Conservation (phyloP, 352 stramenopile genomes). For the Blastocystis hominis region DNA sequence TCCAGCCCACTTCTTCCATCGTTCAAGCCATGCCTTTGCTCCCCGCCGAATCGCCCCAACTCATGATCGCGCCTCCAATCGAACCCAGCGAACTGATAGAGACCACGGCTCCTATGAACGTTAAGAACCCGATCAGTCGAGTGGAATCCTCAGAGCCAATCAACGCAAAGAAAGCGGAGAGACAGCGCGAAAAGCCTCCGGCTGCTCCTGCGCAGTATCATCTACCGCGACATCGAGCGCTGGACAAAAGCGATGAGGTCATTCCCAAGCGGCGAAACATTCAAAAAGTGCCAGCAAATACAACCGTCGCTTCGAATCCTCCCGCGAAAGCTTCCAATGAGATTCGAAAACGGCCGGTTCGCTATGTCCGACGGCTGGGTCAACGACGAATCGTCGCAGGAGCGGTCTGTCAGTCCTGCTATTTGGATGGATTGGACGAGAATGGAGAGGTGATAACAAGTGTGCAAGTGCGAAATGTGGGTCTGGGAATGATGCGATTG, state of each 20-base stretch:
- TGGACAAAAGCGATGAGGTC: not conserved
- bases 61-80: not conserved
- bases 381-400: not conserved
- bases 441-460: not conserved
- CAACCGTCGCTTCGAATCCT: not conserved
- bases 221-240: not conserved
- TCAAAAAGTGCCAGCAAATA: not conserved
- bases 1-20: not conserved
- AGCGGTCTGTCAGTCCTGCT: not conserved
- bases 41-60: not conserved
- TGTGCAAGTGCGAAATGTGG: slow-evolving; percentile 12
- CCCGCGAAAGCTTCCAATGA: not conserved
- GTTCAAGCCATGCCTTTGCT: not conserved
- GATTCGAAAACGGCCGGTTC: not conserved
- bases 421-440: not conserved
- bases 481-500: not conserved
- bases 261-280: not conserved
- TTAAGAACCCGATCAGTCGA: not conserved
- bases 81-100: not conserved
- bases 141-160: too few relatives aligned
- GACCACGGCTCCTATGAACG: not conserved
- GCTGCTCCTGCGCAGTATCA: too few relatives aligned
- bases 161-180: too few relatives aligned
- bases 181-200: too few relatives aligned
- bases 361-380: not conserved